A percentile compares a stretch with the other conserved stretches of the same genome.
phyloP scores from a whole-genome alignment of 2,329 filamentous ascomycete genomes.

The Aspergillus unguis region DNA sequence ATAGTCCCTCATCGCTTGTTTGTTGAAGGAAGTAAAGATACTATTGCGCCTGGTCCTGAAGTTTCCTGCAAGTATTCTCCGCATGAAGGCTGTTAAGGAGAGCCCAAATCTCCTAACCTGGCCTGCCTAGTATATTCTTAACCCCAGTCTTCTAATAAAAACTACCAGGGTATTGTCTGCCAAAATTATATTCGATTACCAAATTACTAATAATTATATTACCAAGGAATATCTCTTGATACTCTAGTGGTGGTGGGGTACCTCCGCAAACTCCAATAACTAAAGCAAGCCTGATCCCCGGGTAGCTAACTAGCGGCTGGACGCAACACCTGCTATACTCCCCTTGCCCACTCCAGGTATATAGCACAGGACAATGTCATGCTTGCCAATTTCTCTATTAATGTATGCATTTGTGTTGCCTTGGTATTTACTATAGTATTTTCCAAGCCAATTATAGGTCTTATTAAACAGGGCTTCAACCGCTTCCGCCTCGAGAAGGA shows the following conservation, averaged over 20 bases:
- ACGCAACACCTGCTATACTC: background rate
- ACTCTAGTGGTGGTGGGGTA: background rate
- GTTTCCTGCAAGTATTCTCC: background rate
- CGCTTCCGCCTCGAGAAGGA: background rate
- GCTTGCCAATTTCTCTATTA: background rate
- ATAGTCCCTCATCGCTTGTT: no score
- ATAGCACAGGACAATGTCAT: background rate
- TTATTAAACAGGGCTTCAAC: background rate
- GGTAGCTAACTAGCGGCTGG: background rate
- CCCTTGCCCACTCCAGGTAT: background rate
- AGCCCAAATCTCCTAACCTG: background rate
- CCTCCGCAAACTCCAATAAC: background rate
- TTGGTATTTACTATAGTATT: background rate
- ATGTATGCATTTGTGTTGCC: background rate
- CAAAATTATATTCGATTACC: background rate
- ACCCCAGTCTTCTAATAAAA: background rate
- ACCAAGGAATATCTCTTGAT: background rate
- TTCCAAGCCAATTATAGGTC: background rate
- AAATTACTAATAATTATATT: background rate
- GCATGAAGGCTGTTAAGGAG: background rate
- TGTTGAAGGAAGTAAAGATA: background rate
- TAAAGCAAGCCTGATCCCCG: background rate
- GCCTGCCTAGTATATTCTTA: background rate
- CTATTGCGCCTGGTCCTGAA: background rate
- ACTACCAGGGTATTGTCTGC: background rate